Base-by-base conservation (phyloP, 306 rosid genomes). In the Lathyrus oleraceus region DNA sequence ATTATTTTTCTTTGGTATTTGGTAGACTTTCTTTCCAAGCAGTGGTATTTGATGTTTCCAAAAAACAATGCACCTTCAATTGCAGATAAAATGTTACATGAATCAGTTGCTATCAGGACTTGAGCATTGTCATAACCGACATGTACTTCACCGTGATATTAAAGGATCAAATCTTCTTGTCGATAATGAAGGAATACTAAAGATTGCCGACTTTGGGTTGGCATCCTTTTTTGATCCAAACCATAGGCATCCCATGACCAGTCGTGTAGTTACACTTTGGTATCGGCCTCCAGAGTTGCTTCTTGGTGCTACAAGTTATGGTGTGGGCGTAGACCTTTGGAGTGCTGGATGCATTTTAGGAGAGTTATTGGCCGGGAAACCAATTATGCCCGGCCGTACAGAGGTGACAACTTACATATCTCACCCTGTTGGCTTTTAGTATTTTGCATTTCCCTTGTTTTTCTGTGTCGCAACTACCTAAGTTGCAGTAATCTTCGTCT, bases 351-450 rank as follows among this genome's bases (percentile, higher is more conserved):
- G 97, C 82, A 93, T 93, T 74, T 81, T 93, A 69, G 97, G 97
- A 20, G 98, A 93, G 87, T 78, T 93, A 76, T 77, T 89, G 84
- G 93, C 91, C 52, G 95, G 97, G 85, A 90, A 84, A 81, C 97
- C 98, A 80, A 87, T 93, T 67, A 93, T 93, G 97, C 98, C 98
- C 30, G 98, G 98, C 54, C 96, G 98, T 68, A 93, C 96, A 20
- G 98, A 93, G 98, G 98, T 93, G 78, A 75, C 53, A 61, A 58
- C 30, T 79, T 56, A 47, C 56, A 56, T 53, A 17, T 75, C 61
- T 73, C 65, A 14, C 63, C 52, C 72, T 58, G 51, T 69, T 49
- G 39, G 62, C 71, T 72, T 28, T 8, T 25, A 43, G 53, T 45
- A 69, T 28, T 69, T 58, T 67, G 71, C 66, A 20, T 73, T 78